These are phyloP conservation scores for Trypanosoma conorhini DNA, from an alignment of 208 protist species.

Conservation along the genomic window DNA sequence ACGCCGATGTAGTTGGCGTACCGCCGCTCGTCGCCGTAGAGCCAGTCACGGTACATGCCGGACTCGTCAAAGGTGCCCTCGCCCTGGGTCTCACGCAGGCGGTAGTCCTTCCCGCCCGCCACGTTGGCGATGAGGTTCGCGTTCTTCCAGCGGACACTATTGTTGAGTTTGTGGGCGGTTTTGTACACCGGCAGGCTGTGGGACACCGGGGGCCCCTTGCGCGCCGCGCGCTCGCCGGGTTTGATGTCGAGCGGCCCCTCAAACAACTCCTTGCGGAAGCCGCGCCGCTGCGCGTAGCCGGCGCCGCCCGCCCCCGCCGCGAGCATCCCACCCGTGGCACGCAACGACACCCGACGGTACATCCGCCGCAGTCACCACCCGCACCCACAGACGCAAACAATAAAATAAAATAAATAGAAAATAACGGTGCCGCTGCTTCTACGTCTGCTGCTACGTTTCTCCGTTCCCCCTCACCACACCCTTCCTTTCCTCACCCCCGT, in stretches of 20 bases:
- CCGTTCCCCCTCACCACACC: background rate
- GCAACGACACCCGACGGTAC: background rate
- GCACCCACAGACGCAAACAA: background rate
- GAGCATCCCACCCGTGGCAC: background rate
- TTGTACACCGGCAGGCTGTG: constrained; percentile 90
- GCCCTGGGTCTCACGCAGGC: constrained; percentile 79
- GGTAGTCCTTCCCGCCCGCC: constrained; percentile 79
- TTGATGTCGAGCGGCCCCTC: constrained; percentile 83
- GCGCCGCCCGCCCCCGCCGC: background rate
- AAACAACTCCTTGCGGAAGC: constrained; percentile 83
- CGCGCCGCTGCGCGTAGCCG: constrained; percentile 24
- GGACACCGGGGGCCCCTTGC: constrained; percentile 81
- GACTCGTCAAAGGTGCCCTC: constrained; percentile 85
- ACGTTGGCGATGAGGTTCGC: constrained; percentile 85
- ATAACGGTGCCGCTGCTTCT: background rate
- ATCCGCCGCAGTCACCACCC: background rate
- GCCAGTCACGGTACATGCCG: constrained; percentile 91
- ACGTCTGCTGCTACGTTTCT: background rate
- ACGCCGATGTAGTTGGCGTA: constrained; percentile 88
- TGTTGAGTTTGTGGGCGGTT: constrained; percentile 82
- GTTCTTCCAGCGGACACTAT: constrained; percentile 85
- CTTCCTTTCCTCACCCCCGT: background rate
- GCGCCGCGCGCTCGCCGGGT: constrained; percentile 60
- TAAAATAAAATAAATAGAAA: too few species aligned
- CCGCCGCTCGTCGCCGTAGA: constrained; percentile 86